Percentiles rank a stretch among this genome's conserved stretches.
phyloP scores from a whole-genome alignment of 495 filamentous ascomycete species.

The Platismatia glauca region DNA sequence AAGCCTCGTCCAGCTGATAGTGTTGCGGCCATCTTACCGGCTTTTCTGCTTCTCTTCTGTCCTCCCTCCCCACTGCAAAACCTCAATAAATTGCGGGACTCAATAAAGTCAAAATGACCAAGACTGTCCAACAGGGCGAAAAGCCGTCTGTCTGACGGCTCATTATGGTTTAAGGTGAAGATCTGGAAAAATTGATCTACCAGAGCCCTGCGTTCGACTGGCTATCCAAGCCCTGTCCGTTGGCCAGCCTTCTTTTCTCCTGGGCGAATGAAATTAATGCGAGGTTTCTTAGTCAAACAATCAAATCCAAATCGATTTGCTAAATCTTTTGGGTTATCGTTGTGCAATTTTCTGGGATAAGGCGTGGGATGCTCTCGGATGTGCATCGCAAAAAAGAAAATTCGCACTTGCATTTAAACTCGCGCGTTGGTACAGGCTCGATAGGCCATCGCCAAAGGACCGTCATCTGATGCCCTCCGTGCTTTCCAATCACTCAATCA shows the following conservation, averaged over 20 bases:
- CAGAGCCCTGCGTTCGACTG: conserved; percentile 13
- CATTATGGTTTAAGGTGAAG: neutral
- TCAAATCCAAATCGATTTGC: conserved; percentile 13
- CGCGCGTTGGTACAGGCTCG: neutral
- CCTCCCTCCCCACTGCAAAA: neutral
- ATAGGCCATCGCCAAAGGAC: conserved; percentile 4
- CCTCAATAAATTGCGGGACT: conserved; percentile 13
- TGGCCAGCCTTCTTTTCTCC: conserved; percentile 13
- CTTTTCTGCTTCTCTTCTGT: neutral
- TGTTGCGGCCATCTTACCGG: neutral
- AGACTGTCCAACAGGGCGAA: conserved; percentile 7
- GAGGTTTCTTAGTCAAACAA: conserved; percentile 11
- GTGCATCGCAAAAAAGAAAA: conserved; percentile 11
- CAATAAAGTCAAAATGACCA: conserved; percentile 17
- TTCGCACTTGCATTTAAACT: conserved; percentile 9
- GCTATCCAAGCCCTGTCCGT: conserved; percentile 14
- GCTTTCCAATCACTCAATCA: neutral
- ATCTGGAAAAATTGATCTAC: neutral
- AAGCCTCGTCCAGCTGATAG: neutral
- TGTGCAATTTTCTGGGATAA: conserved; percentile 11
- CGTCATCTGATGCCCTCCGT: conserved; percentile 1
- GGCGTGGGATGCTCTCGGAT: conserved; percentile 20
- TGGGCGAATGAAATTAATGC: conserved; percentile 19
- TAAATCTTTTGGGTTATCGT: conserved; percentile 11
- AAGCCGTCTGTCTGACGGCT: conserved; percentile 11